These are phyloP conservation scores for Neltuma alba DNA, from an alignment of 306 rosid genomes.

Conservation along the genomic window DNA sequence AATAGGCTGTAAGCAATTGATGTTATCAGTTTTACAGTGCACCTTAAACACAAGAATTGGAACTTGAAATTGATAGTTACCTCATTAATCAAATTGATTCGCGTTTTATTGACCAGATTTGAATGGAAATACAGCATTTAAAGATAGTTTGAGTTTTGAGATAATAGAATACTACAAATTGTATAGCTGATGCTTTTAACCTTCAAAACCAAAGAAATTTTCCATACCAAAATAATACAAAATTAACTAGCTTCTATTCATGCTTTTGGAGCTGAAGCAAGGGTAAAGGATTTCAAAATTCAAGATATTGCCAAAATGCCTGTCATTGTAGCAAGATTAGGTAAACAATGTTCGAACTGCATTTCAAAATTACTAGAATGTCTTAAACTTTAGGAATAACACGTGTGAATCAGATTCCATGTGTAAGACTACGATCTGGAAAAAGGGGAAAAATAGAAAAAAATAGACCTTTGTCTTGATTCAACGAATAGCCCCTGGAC, in stretches of 20 bases:
- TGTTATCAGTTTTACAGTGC: conserved; percentile 12
- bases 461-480: not conserved
- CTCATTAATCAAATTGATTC: conserved; percentile 5
- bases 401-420: not conserved
- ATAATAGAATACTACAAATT: not conserved
- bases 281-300: not conserved
- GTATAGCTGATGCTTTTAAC: not conserved
- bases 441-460: not conserved
- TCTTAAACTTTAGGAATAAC: not conserved
- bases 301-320: not conserved
- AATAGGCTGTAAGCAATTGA: not conserved
- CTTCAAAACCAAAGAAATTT: not conserved
- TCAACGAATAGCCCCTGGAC: not conserved
- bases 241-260: not conserved
- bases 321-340: not conserved
- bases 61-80: not conserved
- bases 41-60: conserved; percentile 13
- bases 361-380: not conserved
- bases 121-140: not conserved
- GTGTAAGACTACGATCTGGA: not conserved
- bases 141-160: not conserved
- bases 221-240: not conserved
- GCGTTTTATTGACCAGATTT: not conserved
- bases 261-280: not conserved
- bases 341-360: conserved; percentile 5